These are phyloP conservation scores for Penicillium canescens DNA, from an alignment of 495 filamentous ascomycete genomes.

Conservation along the genomic window DNA sequence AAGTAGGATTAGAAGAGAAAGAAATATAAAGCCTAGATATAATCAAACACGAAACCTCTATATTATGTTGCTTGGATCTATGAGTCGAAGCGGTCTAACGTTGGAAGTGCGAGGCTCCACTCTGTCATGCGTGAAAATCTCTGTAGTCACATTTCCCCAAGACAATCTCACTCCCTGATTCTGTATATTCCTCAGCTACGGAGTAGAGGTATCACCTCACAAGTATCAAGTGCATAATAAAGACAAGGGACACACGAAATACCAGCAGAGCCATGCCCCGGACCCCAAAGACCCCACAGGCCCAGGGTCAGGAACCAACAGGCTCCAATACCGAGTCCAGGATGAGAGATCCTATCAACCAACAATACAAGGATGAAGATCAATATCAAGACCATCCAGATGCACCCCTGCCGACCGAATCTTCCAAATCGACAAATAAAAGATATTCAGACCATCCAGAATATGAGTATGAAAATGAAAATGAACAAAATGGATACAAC, in stretches of 20 bases:
- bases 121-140: neutral
- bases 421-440: too few species aligned
- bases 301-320: neutral
- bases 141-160: neutral
- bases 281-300: conserved; percentile 4
- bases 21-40: too few species aligned
- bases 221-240: too few species aligned
- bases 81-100: neutral
- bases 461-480: neutral
- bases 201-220: too few species aligned
- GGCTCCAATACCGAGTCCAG: conserved; percentile 13
- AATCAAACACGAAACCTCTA: too few species aligned
- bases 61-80: too few species aligned
- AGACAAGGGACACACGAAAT: neutral
- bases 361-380: neutral
- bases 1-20: too few species aligned
- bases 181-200: neutral
- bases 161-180: too few species aligned
- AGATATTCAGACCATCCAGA: neutral
- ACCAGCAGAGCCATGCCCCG: neutral
- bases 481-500: neutral
- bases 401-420: conserved; percentile 19
- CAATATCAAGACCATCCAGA: conserved; percentile 22
- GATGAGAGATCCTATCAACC: neutral
- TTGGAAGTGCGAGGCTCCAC: neutral